phyloP scores from a whole-genome alignment of 306 rosid species.

The Begonia fuchsioides region DNA sequence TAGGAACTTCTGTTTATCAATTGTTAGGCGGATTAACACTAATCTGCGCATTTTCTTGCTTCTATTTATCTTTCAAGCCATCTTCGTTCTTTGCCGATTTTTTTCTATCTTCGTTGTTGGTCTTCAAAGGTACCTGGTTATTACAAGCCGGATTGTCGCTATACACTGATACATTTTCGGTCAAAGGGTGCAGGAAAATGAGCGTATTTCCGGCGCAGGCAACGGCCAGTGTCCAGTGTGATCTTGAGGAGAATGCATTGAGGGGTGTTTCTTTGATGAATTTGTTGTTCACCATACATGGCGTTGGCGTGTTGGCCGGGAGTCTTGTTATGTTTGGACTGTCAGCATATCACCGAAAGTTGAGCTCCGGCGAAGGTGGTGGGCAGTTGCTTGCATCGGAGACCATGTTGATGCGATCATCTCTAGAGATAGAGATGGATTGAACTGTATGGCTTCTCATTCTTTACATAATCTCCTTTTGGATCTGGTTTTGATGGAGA shows the following conservation, averaged over 20 bases:
- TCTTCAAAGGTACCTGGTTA: slow-evolving; percentile 78
- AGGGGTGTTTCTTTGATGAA: slow-evolving; percentile 67
- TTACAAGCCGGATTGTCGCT: slow-evolving; percentile 58
- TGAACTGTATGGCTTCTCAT: slow-evolving; percentile 20
- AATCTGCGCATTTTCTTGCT: slow-evolving; percentile 37
- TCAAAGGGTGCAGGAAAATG: slow-evolving; percentile 60
- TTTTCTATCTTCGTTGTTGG: slow-evolving; percentile 43
- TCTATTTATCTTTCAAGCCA: slow-evolving; percentile 48
- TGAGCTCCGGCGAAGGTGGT: slow-evolving; percentile 28
- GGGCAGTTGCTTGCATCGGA: slow-evolving; percentile 45
- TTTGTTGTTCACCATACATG: slow-evolving; percentile 54
- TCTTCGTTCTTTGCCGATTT: slow-evolving; percentile 59
- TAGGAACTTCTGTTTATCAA: slow-evolving; percentile 40
- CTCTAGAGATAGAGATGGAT: slow-evolving; percentile 39
- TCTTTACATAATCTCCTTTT: slow-evolving; percentile 2
- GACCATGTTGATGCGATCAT: slow-evolving; percentile 14
- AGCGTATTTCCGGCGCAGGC: slow-evolving; percentile 11
- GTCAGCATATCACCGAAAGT: slow-evolving; percentile 24
- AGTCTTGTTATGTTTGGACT: slow-evolving; percentile 38
- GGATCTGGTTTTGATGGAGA: background rate
- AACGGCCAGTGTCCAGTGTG: slow-evolving; percentile 45
- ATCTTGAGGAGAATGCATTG: slow-evolving; percentile 52
- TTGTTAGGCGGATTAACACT: slow-evolving; percentile 38
- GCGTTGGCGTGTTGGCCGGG: slow-evolving; percentile 30
- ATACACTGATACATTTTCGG: slow-evolving; percentile 50